Percentiles rank a stretch among this genome's conserved stretches.
phyloP scores from a whole-genome alignment of 306 rosid genomes.

The Alnus rubra region DNA sequence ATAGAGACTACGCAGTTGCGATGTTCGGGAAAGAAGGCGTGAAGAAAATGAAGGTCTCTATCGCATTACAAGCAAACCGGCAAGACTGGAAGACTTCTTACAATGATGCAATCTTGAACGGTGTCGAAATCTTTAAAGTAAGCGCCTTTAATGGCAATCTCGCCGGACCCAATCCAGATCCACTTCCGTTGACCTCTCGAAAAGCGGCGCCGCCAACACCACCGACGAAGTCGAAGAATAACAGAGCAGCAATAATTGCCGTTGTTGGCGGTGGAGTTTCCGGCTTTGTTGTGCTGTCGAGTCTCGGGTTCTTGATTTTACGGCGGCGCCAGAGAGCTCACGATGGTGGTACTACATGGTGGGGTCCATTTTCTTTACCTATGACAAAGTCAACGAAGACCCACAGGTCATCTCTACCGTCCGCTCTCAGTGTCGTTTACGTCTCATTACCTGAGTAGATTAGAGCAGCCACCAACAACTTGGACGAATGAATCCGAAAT shows the following conservation, averaged over 20 bases:
- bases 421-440: too few relatives aligned
- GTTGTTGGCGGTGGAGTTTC: conserved; percentile 8
- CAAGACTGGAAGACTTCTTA: background rate
- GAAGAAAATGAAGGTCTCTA: conserved; percentile 26
- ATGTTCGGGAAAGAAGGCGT: background rate
- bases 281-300: background rate
- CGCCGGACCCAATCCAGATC: conserved; percentile 45
- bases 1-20: conserved; percentile 18
- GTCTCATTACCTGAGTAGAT: too few relatives aligned
- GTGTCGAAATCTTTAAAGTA: conserved; percentile 53
- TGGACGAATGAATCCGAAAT: too few relatives aligned
- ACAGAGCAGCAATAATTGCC: background rate
- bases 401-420: too few relatives aligned
- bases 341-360: too few relatives aligned
- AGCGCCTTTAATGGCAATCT: conserved; percentile 25
- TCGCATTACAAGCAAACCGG: conserved; percentile 32
- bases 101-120: conserved; percentile 41
- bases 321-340: background rate
- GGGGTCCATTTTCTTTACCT: too few relatives aligned
- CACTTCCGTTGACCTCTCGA: background rate
- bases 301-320: background rate
- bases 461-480: too few relatives aligned
- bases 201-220: background rate
- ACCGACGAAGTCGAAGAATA: background rate
- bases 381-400: too few relatives aligned